phyloP scores from a whole-genome alignment of 441 rosid genomes.

The Gossypium davidsonii region DNA sequence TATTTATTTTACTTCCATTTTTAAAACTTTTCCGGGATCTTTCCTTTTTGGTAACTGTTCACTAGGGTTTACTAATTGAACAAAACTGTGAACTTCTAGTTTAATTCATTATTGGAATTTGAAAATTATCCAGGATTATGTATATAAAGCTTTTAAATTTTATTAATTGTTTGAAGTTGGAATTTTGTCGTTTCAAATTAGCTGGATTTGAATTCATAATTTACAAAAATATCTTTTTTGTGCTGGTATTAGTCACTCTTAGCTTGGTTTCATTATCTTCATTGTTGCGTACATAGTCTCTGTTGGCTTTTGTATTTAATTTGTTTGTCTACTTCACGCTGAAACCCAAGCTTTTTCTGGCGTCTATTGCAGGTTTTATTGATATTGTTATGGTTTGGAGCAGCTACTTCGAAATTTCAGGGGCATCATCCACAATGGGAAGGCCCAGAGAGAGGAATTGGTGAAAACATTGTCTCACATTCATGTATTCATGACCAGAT shows the following conservation, averaged over 20 bases:
- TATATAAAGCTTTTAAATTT: constrained; percentile 1
- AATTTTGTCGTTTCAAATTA: neutral
- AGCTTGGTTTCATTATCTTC: constrained; percentile 23
- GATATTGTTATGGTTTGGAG: constrained; percentile 38
- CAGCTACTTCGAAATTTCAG: neutral
- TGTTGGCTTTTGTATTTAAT: neutral
- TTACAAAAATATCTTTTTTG: constrained; percentile 7
- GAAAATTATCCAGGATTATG: neutral
- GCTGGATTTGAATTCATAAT: constrained; percentile 22
- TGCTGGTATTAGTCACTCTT: constrained; percentile 15
- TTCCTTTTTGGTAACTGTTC: constrained; percentile 12
- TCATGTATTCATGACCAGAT: constrained; percentile 97
- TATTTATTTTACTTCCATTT: neutral
- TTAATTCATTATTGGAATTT: neutral
- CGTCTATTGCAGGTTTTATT: constrained; percentile 48
- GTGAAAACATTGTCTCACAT: constrained; percentile 48
- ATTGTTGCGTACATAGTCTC: neutral
- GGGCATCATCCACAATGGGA: constrained; percentile 31
- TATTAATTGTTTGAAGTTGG: neutral
- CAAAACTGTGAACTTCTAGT: neutral
- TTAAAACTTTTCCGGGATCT: neutral
- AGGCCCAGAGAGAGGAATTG: constrained; percentile 36
- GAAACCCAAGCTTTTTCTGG: neutral
- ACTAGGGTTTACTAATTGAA: neutral
- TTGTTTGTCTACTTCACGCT: neutral